Evolutionary conservation across 2,329 filamentous ascomycete species (phyloP).

Genomic region (Harringtonia aguacate): DNA sequence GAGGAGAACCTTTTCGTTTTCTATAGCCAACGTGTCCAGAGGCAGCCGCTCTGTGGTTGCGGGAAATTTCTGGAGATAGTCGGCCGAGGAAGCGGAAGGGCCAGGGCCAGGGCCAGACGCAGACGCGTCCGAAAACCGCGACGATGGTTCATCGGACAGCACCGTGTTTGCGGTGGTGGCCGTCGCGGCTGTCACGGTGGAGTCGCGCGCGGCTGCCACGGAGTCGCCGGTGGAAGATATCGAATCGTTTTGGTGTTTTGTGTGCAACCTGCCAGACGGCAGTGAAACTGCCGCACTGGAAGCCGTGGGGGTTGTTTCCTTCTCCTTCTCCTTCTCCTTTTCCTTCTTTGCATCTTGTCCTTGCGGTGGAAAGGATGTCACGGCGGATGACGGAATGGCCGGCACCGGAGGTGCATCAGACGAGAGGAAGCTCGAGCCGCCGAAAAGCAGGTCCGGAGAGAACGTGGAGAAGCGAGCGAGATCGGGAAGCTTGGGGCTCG

Average conservation of each 20-base stretch:
- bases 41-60: too few relatives aligned
- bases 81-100: too few relatives aligned
- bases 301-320: background rate
- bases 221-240: slow-evolving; percentile 1
- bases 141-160: slow-evolving; percentile 9
- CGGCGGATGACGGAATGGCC: slow-evolving; percentile 7
- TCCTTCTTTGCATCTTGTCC: background rate
- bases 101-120: too few relatives aligned
- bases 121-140: background rate
- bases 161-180: background rate
- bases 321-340: too few relatives aligned
- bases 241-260: background rate
- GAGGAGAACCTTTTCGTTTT: too few relatives aligned
- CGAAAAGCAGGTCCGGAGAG: slow-evolving; percentile 45
- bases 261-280: background rate
- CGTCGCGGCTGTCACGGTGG: slow-evolving; percentile 4
- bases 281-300: background rate
- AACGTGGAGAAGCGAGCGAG: slow-evolving; percentile 50
- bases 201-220: slow-evolving; percentile 1
- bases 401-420: slow-evolving; percentile 17
- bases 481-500: slow-evolving; percentile 47
- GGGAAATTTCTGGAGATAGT: too few relatives aligned
- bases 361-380: background rate
- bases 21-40: too few relatives aligned
- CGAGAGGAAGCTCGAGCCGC: slow-evolving; percentile 15